Evolutionary conservation across 2,329 filamentous ascomycete species (phyloP).

Genomic region (Sporothrix brasiliensis): DNA sequence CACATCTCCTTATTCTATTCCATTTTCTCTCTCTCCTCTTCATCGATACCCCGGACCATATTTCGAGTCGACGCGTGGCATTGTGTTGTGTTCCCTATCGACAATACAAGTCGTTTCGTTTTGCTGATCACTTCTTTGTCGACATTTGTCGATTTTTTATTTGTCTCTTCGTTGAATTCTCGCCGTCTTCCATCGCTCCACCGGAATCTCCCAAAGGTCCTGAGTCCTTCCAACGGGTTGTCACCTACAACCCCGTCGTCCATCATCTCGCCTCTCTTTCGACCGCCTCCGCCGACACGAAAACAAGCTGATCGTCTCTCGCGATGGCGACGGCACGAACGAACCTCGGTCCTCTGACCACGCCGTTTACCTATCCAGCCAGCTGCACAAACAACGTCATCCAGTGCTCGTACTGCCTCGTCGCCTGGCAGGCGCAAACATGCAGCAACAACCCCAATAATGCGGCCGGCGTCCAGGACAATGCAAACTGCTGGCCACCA

Average conservation of each 20-base stretch:
- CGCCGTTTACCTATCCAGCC: slow-evolving; percentile 34
- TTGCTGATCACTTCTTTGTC: neutral
- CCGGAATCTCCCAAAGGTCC: neutral
- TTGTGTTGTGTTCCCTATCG: neutral
- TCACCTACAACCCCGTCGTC: neutral
- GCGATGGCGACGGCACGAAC: neutral
- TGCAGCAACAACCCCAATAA: slow-evolving; percentile 33
- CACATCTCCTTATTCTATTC: neutral
- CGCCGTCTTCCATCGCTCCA: neutral
- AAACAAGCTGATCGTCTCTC: neutral
- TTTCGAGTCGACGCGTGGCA: slow-evolving; percentile 2
- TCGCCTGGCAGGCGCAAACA: slow-evolving; percentile 36
- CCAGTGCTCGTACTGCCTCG: slow-evolving; percentile 34
- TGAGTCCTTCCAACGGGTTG: neutral
- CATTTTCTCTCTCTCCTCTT: neutral
- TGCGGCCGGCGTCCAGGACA: slow-evolving; percentile 32
- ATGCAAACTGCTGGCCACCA: slow-evolving; percentile 37
- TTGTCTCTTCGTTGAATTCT: neutral
- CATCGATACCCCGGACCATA: neutral
- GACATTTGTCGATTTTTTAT: neutral
- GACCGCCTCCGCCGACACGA: neutral
- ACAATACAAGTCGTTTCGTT: neutral
- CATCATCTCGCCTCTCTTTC: neutral
- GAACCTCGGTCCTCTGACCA: slow-evolving; percentile 37
- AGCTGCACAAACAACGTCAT: slow-evolving; percentile 37